These are phyloP conservation scores for Bretschneidera sinensis DNA, from an alignment of 345 rosid species.

Conservation along the genomic window DNA sequence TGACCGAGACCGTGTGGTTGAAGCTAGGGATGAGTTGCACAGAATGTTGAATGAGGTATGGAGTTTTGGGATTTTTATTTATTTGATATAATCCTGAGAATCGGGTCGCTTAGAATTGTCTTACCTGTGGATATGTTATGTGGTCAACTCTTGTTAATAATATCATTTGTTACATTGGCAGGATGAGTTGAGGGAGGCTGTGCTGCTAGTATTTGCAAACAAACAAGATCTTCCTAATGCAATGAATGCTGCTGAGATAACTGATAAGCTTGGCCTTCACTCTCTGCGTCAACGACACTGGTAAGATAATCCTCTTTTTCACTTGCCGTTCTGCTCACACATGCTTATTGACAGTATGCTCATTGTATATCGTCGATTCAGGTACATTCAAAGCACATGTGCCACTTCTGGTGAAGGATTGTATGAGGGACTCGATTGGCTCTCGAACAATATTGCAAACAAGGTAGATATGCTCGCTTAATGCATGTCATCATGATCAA, in stretches of 20 bases:
- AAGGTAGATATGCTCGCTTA: slow-evolving; percentile 40
- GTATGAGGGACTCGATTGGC: slow-evolving; percentile 95
- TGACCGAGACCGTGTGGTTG: slow-evolving; percentile 70
- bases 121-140: too few relatives aligned
- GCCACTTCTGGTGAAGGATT: slow-evolving; percentile 97
- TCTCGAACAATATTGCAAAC: slow-evolving; percentile 90
- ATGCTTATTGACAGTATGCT: too few relatives aligned
- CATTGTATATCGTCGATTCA: slow-evolving; percentile 18
- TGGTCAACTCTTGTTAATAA: too few relatives aligned
- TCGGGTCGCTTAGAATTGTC: too few relatives aligned
- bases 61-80: too few relatives aligned
- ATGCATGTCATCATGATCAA: too few relatives aligned
- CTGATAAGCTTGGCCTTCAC: slow-evolving; percentile 72
- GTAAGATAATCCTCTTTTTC: slow-evolving; percentile 16
- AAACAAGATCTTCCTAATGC: slow-evolving; percentile 74
- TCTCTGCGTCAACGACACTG: slow-evolving; percentile 73
- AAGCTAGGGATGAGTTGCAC: slow-evolving; percentile 78
- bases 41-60: slow-evolving; percentile 69
- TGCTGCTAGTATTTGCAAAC: slow-evolving; percentile 63
- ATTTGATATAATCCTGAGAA: too few relatives aligned
- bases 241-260: slow-evolving; percentile 70
- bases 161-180: slow-evolving; percentile 9
- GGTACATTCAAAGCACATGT: slow-evolving; percentile 98
- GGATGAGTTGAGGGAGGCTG: slow-evolving; percentile 77
- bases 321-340: background rate